These are phyloP conservation scores for Cucumis melo DNA, from an alignment of 306 rosid genomes.

Conservation along the genomic window DNA sequence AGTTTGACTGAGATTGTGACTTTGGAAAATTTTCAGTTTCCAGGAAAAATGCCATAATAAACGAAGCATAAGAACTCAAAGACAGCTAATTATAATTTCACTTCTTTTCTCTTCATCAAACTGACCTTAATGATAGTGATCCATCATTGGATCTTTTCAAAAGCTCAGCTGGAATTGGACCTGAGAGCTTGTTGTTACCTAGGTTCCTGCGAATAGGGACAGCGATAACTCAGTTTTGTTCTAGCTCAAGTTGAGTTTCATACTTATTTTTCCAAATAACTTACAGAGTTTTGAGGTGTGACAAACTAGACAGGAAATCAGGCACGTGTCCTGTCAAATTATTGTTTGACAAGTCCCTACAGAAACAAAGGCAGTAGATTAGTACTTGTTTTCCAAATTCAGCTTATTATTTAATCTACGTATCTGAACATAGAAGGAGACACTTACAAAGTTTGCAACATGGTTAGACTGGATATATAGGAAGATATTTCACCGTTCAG, in stretches of 20 bases:
- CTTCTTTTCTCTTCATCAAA: not conserved
- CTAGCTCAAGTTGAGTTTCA: not conserved
- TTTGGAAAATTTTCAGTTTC: not conserved
- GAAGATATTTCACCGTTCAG: constrained; percentile 23
- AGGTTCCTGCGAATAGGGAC: constrained; percentile 18
- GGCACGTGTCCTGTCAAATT: constrained; percentile 10
- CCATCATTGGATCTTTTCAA: constrained; percentile 17
- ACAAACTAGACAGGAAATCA: not conserved
- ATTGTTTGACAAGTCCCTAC: constrained; percentile 42
- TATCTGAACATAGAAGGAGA: not conserved
- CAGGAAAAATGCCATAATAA: not conserved
- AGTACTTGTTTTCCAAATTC: not conserved
- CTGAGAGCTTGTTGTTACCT: constrained; percentile 27
- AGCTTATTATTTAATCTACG: not conserved
- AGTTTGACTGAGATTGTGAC: not conserved
- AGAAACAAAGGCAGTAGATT: constrained; percentile 7
- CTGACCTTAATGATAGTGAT: constrained; percentile 25
- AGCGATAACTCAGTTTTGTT: constrained; percentile 7
- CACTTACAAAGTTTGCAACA: constrained; percentile 36
- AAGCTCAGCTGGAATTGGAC: constrained; percentile 25
- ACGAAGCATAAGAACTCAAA: not conserved
- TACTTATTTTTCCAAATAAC: constrained; percentile 5
- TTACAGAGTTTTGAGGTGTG: constrained; percentile 23
- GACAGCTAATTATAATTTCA: not conserved
- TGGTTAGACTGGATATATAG: constrained; percentile 19